Conservation (phyloP, 73 alveolate species). For the Paramecium sonneborni region DNA sequence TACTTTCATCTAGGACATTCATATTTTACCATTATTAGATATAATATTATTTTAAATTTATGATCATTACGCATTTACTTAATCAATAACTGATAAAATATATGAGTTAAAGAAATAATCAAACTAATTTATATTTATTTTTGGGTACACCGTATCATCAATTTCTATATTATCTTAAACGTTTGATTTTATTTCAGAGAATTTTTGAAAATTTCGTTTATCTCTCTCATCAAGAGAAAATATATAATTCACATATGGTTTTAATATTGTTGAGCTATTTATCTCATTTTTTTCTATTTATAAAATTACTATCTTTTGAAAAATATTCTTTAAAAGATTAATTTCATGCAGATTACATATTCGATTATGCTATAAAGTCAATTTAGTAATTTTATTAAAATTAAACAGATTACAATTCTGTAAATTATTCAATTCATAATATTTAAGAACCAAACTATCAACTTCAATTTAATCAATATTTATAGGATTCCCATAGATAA, state of each 20-base stretch:
- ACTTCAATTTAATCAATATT: slow-evolving; percentile 4
- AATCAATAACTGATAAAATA: not conserved
- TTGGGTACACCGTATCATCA: not conserved
- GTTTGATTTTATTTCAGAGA: not conserved
- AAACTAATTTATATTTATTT: not conserved
- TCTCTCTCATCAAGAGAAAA: not conserved
- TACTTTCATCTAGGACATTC: too few relatives aligned
- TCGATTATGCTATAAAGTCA: slow-evolving; percentile 1
- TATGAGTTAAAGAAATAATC: slow-evolving; percentile 22
- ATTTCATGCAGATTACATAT: not conserved
- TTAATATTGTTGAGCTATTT: not conserved
- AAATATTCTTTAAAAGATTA: not conserved
- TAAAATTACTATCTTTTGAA: not conserved
- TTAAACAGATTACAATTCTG: not conserved
- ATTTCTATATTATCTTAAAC: not conserved
- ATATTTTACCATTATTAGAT: too few relatives aligned
- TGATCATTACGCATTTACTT: not conserved
- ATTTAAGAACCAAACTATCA: not conserved
- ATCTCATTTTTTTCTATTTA: not conserved
- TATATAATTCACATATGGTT: not conserved
- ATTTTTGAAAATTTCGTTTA: not conserved
- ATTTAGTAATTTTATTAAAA: slow-evolving; percentile 31
- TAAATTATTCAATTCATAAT: not conserved
- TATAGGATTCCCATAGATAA: slow-evolving; percentile 23
- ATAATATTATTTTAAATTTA: too few relatives aligned